Conservation (phyloP, 768 basidiomycete genomes). For the Dioszegia crocea region DNA sequence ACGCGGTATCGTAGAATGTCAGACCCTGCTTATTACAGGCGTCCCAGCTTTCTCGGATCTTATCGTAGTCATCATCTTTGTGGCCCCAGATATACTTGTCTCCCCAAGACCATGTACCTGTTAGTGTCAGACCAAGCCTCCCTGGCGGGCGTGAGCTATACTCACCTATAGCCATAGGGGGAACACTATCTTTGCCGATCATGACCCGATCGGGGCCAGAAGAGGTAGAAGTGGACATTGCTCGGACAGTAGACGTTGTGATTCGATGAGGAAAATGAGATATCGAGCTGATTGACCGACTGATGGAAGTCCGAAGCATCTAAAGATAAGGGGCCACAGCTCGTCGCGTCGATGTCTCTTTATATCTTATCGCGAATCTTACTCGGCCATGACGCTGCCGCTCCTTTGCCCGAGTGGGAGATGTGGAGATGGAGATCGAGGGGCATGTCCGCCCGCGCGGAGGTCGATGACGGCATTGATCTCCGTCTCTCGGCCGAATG, state of each 20-base stretch:
- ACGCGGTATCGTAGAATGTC: constrained; percentile 49
- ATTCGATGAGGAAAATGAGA: neutral
- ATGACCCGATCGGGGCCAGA: constrained; percentile 6
- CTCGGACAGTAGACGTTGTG: neutral
- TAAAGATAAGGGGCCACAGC: no score
- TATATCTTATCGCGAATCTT: neutral
- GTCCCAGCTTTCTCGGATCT: constrained; percentile 41
- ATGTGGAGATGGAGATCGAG: no score
- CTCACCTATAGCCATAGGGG: constrained; percentile 41
- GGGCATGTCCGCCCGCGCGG: no score
- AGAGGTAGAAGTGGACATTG: neutral
- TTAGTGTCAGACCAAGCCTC: neutral
- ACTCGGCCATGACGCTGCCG: neutral
- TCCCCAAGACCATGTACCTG: constrained; percentile 44
- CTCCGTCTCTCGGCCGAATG: no score
- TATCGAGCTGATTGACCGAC: neutral
- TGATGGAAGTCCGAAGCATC: no score
- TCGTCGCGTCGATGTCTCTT: no score
- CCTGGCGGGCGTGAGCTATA: neutral
- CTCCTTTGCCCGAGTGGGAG: no score
- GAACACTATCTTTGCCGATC: constrained; percentile 34
- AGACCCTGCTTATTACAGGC: constrained; percentile 31
- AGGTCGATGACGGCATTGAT: no score
- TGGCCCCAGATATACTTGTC: constrained; percentile 29
- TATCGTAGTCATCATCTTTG: constrained; percentile 25